These are phyloP conservation scores for Fraxinus platypoda DNA, from an alignment of 305 asterid species.

Conservation along the genomic window DNA sequence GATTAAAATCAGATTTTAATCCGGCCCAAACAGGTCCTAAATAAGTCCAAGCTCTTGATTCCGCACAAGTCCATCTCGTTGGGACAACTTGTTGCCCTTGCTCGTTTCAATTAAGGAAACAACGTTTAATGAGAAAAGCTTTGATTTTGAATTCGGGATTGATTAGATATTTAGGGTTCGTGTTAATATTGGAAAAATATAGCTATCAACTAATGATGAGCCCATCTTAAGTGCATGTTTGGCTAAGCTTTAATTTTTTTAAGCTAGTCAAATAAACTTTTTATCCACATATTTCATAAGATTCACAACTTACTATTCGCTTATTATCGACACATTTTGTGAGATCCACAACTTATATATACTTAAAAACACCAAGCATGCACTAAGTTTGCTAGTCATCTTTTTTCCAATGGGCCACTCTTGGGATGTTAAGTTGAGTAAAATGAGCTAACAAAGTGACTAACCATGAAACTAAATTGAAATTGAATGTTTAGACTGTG, in stretches of 20 bases:
- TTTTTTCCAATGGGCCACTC: not conserved
- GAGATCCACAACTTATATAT: too few species aligned
- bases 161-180: too few species aligned
- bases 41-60: not conserved
- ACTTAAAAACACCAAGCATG: not conserved
- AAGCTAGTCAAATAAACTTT: too few species aligned
- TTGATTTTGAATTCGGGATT: too few species aligned
- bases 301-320: not conserved
- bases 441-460: not conserved
- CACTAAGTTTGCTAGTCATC: not conserved
- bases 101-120: too few species aligned
- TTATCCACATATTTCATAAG: too few species aligned
- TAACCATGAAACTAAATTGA: not conserved
- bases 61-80: not conserved
- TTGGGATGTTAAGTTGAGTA: not conserved
- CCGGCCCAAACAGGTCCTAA: too few species aligned
- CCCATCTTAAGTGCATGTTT: not conserved
- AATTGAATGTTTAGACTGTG: not conserved
- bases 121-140: too few species aligned
- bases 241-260: not conserved
- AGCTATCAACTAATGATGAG: not conserved
- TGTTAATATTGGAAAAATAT: too few species aligned
- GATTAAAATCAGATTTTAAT: too few species aligned
- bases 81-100: too few species aligned
- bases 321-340: not conserved